Evolutionary conservation across 495 filamentous ascomycete genomes (phyloP), one percentile per base, ranked within the genome.

Genomic region (Neurospora sp.): DNA sequence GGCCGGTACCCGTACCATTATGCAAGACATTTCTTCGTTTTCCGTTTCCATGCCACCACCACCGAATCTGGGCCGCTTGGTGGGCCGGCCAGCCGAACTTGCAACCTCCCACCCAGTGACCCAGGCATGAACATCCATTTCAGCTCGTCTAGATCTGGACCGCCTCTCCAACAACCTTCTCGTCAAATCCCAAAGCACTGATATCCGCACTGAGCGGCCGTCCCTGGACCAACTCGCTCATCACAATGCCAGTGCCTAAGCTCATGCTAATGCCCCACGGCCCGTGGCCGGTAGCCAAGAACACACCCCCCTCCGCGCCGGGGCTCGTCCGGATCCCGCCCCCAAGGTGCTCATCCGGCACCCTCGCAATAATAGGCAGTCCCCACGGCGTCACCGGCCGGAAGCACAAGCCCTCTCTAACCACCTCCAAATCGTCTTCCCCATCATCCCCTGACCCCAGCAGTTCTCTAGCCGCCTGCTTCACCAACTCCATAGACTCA

Each of bases 251-350:
- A n/a, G 89, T 92, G 39, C 90, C 91, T 69, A 92, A 77, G 69
- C 85, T 84, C 76, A 89, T 73, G 43, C 84, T 85, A 24, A 92
- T 92, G 0, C 91, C 91, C 91, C 90, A 92, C 13, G 91, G 88
- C 2, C 91, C 91, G 83, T 94, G 92, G 0, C 93, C 93, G 10
- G 91, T 82, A 1, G 89, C 90, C 28, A 94, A 77, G 77, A 88
- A 93, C 11, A 96, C 90, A 1, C 92, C 91, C 0, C 90, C 90
- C 8, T 86, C 85, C 3, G 75, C 76, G 1, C 76, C 75, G 34
- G 84, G 82, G 71, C 79, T 84, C 31, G 88, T 78, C 13, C 79
- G 80, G 62, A 80, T 75, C 2, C 80, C 79, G 11, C 59, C 40
- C 6, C 90, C 91, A 24, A 93, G 81, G 39, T 85, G 80, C 37